Evolutionary conservation across 2,329 filamentous ascomycete genomes (phyloP), one percentile per base, ranked within the genome.

Genomic region (Didymella keratinophila): DNA sequence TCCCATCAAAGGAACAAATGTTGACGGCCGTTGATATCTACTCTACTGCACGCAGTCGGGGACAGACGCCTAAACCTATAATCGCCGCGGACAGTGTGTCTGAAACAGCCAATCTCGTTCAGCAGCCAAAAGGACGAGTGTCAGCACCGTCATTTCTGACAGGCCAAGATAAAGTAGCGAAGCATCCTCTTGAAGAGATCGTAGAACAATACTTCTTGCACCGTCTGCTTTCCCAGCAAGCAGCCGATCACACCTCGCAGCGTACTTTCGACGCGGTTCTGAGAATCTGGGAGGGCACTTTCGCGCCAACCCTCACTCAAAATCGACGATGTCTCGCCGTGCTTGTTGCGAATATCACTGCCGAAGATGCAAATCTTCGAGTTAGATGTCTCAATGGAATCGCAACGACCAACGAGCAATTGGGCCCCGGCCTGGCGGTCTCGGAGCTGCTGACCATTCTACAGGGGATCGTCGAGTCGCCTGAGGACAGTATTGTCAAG

Each of bases 381-480:
- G 62, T 61, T 30, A 47, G 56, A 51, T 71, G 68, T 39, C 61
- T 75, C 6, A 34, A 44, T 1, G 61, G 69, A 42, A 64, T 73
- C 18, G 57, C 58, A 4, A 46, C 54, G 27, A 52, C 53, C 10
- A 14, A 52, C 11, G 43, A 52, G 10, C 44, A 59, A 14, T 12
- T 54, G 14, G 25, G 65, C 11, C 45, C 67, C 8, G 55, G 60
- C 11, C 37, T 60, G 2, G 60, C 65, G 20, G 47, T 68, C 7
- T 49, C 53, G 4, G 48, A 61, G 10, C 49, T 73, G 1, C 25
- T 62, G 11, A 28, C 3, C 2, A 44, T 68, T 34, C 25, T 71
- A 34, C 34, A 52, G 14, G 45, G 28, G 10, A 49, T 55, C 5
- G 43, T 61, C 9, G 39, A 16, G 0, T 45, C 62, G 1, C 46